Evolutionary conservation across 345 rosid species (phyloP), one percentile per base, ranked within the genome.

Genomic region (Populus euphratica): DNA sequence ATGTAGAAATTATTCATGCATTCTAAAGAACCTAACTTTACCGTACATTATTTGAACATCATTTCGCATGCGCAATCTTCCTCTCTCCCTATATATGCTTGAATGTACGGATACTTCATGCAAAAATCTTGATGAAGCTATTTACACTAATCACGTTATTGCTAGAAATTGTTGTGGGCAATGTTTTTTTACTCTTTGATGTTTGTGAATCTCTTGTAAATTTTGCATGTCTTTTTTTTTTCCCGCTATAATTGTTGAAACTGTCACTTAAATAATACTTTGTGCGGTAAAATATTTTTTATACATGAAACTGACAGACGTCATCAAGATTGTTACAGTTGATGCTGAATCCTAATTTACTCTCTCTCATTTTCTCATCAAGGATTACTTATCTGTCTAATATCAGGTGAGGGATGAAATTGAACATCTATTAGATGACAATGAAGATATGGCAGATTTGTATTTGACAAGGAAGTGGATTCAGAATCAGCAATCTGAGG

Each of bases 391-490:
- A 20, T 70, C 72, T 78, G 36, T 67, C 54, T 29, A 10, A 72
- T 78, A 65, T 69, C 85, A 95, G 96, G 94, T 93, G 77, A 91
- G 99, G 80, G 99, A 95, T 83, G 96, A 92, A 71, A 89, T 92
- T 52, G 98, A 93, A 77, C 98, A 95, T 80, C 77, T 91, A 74
- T 73, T 92, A 75, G 96, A 95, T 80, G 99, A 92, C 81, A 91
- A 88, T 39, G 97, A 92, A 87, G 96, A 93, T 83, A 93, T 93
- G 98, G 92, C 91, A 23, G 84, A 95, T 20, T 84, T 95, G 38
- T 92, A 92, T 86, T 80, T 93, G 76, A 86, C 97, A 63, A 91
- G 98, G 83, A 95, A 90, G 80, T 88, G 88, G 93, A 87, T 83
- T 70, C 92, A 89, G 78, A 87, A 80, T 87, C 94, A 92, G 91